phyloP scores from a whole-genome alignment of 768 basidiomycete species.

The Kwoniella dendrophila region DNA sequence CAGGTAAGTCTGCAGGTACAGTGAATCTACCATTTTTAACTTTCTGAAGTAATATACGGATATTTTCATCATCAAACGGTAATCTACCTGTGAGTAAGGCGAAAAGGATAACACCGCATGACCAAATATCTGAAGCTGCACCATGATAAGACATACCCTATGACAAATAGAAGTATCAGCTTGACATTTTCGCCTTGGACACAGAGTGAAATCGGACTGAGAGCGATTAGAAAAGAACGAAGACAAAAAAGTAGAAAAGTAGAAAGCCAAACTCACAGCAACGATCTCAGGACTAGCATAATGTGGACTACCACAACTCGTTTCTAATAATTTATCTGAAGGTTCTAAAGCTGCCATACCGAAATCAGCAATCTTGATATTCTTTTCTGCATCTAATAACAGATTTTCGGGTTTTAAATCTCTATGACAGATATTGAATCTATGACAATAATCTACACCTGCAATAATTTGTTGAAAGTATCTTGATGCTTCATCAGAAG shows the following conservation, averaged over 20 bases:
- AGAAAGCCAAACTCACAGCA: constrained; percentile 57
- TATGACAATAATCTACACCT: constrained; percentile 93
- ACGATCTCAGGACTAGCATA: constrained; percentile 97
- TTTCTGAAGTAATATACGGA: constrained; percentile 68
- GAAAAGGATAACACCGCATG: constrained; percentile 90
- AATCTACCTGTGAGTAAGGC: constrained; percentile 86
- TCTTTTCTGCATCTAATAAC: constrained; percentile 67
- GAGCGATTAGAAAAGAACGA: not conserved
- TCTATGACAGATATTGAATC: constrained; percentile 95
- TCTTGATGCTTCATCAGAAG: constrained; percentile 76
- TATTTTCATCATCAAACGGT: constrained; percentile 90
- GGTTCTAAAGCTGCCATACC: constrained; percentile 97
- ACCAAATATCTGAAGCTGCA: constrained; percentile 92
- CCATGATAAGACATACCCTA: constrained; percentile 81
- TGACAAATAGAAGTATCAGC: not conserved
- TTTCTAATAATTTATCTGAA: constrained; percentile 80
- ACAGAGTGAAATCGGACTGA: not conserved
- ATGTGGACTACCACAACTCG: constrained; percentile 94
- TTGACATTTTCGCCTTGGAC: too few relatives aligned
- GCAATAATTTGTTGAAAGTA: constrained; percentile 96
- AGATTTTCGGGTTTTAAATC: constrained; percentile 99
- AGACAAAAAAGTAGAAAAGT: not conserved
- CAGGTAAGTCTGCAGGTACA: constrained; percentile 77
- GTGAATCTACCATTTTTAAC: constrained; percentile 85
- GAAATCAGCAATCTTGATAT: constrained; percentile 97